Base-by-base conservation (phyloP, 148 eudicot species). In the Tetragonia tetragonoides region DNA sequence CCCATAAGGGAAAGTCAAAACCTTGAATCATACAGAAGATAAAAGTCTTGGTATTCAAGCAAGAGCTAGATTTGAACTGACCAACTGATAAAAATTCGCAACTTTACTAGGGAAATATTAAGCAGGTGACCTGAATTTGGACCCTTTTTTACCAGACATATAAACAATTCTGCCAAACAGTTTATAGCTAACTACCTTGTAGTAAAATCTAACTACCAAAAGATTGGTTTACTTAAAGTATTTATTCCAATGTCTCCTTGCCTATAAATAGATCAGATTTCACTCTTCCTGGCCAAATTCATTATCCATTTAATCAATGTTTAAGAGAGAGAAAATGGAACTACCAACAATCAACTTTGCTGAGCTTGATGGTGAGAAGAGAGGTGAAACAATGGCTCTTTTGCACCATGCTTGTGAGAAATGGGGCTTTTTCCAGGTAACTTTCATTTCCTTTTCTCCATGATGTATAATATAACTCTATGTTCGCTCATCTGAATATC, bases 341-440 rank as follows among this genome's bases (percentile, higher is more conserved):
- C 81, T 93, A 38, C 97, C 97, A 76, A 85, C 88, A 71, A 91
- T 93, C 41, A 87, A 93, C 82, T 93, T 93, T 79, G 80, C 77
- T 60, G 79, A 88, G 83, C 89, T 93, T 79, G 85, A 84, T 61
- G 89, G 92, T 72, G 91, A 87, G 49, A 84, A 87, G 82, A 87
- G 90, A 80, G 75, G 85, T 71, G 84, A 87, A 81, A 90, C 95
- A 37, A 82, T 93, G 92, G 84, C 87, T 21, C 91, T 88, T 66
- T 83, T 93, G 63, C 92, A 93, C 68, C 85, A 88, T 78, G 97
- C 97, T 57, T 93, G 97, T 53, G 90, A 91, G 80, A 86, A 85
- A 63, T 85, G 93, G 92, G 97, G 97, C 63, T 93, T 87, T 82
- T 93, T 93, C 75, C 88, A 87, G 92, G 97, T 88, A 83, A 74